phyloP scores from a whole-genome alignment of 768 basidiomycete species.

The Termitomyces sp. region DNA sequence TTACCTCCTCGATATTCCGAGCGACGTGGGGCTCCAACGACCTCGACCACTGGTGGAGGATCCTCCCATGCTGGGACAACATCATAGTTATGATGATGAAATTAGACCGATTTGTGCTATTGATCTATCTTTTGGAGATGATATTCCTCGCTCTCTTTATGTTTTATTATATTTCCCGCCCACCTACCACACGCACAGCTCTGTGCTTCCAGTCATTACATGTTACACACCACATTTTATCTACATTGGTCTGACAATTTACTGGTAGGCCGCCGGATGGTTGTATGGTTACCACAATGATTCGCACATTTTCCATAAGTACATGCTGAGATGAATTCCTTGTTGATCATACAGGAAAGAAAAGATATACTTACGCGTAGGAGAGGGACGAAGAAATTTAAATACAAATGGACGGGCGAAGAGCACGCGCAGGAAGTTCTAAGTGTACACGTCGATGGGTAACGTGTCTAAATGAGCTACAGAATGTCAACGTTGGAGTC shows the following conservation, averaged over 20 bases:
- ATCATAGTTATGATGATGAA: not conserved
- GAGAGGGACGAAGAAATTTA: not conserved
- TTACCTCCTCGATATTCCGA: slow-evolving; percentile 73
- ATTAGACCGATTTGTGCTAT: not conserved
- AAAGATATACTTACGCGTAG: not conserved
- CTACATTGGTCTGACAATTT: slow-evolving; percentile 6
- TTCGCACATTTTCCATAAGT: not conserved
- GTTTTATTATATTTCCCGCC: slow-evolving; percentile 4
- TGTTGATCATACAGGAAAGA: not conserved
- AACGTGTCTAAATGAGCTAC: slow-evolving; percentile 15
- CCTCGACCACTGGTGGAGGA: not conserved
- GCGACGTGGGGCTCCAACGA: slow-evolving; percentile 26
- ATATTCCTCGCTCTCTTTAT: slow-evolving; percentile 2
- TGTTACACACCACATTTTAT: not conserved
- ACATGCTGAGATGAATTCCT: not conserved
- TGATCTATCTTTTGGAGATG: slow-evolving; percentile 1
- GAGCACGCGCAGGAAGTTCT: slow-evolving; percentile 7
- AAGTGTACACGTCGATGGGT: slow-evolving; percentile 9
- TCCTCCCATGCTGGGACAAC: not conserved
- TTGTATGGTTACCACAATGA: slow-evolving; percentile 2
- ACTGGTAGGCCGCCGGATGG: slow-evolving; percentile 5
- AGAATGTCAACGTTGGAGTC: slow-evolving; percentile 1
- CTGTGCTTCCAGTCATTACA: slow-evolving; percentile 4
- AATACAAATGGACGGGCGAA: slow-evolving; percentile 6
- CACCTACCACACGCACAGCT: slow-evolving; percentile 2